Evolutionary conservation across 306 rosid genomes (phyloP).

Genomic region (Vigna unguiculata): DNA sequence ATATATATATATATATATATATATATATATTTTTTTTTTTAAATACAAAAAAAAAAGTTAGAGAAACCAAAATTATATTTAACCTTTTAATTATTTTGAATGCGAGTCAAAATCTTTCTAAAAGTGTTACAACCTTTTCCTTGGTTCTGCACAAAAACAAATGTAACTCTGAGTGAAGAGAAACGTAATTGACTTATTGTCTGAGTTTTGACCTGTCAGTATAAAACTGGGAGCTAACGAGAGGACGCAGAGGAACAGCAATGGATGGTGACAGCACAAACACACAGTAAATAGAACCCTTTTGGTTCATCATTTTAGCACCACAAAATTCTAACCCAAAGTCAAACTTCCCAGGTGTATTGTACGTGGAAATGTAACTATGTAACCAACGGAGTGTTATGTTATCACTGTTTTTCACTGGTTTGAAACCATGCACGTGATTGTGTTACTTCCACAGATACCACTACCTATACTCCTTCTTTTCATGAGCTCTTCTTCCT

Average conservation of each 20-base stretch:
- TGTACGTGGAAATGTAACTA: no score
- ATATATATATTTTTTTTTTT: no score
- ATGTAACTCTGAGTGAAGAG: no score
- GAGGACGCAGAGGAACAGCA: not conserved
- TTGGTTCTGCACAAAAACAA: no score
- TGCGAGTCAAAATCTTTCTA: no score
- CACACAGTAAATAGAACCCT: not conserved
- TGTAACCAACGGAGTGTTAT: not conserved
- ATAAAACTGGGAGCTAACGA: constrained; percentile 54
- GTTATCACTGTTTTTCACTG: not conserved
- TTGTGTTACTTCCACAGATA: not conserved
- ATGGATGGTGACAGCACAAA: not conserved
- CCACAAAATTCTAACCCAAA: constrained; percentile 6
- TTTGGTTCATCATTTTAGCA: not conserved
- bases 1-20: no score
- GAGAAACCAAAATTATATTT: no score
- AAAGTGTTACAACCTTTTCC: no score
- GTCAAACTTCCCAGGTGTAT: constrained; percentile 6
- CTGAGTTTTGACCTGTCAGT: not conserved
- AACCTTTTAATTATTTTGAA: no score
- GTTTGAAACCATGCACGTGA: constrained; percentile 22
- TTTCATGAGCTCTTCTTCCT: not conserved
- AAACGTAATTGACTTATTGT: not conserved
- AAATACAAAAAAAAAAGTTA: no score
- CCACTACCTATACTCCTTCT: not conserved